phyloP scores from a whole-genome alignment of 2,329 filamentous ascomycete species.

The Aspergillus texensis region DNA sequence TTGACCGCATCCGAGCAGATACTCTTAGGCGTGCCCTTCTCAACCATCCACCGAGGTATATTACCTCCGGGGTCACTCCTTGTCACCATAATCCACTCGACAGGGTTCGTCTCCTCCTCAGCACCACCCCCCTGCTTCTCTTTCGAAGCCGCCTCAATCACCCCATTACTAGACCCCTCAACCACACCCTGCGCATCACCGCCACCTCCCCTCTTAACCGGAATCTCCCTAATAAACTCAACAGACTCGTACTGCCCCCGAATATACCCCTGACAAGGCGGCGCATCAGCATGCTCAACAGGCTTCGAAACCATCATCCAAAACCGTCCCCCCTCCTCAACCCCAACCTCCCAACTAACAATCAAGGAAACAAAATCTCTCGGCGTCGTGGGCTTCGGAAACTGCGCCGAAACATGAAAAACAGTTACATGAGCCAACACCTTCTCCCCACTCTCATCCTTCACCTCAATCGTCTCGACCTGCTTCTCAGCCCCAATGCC shows the following conservation, averaged over 20 bases:
- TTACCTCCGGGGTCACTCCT: conserved; percentile 85
- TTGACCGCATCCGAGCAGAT: conserved; percentile 79
- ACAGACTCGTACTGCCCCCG: conserved; percentile 88
- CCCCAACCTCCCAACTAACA: conserved; percentile 59
- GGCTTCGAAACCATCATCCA: conserved; percentile 89
- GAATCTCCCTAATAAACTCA: conserved; percentile 85
- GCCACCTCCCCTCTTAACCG: conserved; percentile 33
- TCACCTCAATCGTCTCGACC: conserved; percentile 65
- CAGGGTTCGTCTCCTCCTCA: conserved; percentile 59
- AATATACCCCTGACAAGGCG: conserved; percentile 71
- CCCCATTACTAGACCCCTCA: conserved; percentile 13
- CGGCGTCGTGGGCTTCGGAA: conserved; percentile 83
- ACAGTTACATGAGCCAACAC: conserved; percentile 54
- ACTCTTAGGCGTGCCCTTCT: conserved; percentile 79
- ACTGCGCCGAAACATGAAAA: conserved; percentile 84
- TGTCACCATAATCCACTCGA: conserved; percentile 94
- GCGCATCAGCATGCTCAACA: conserved; percentile 73
- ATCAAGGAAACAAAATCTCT: conserved; percentile 85
- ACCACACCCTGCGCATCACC: not conserved
- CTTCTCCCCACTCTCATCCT: conserved; percentile 42
- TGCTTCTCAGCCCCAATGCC: conserved; percentile 81
- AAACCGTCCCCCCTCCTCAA: conserved; percentile 55
- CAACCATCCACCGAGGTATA: conserved; percentile 88
- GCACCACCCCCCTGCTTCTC: conserved; percentile 28
- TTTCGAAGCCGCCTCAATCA: not conserved